Conservation (phyloP, 164 flowering plant genomes). For the Nymphaea colorata region DNA sequence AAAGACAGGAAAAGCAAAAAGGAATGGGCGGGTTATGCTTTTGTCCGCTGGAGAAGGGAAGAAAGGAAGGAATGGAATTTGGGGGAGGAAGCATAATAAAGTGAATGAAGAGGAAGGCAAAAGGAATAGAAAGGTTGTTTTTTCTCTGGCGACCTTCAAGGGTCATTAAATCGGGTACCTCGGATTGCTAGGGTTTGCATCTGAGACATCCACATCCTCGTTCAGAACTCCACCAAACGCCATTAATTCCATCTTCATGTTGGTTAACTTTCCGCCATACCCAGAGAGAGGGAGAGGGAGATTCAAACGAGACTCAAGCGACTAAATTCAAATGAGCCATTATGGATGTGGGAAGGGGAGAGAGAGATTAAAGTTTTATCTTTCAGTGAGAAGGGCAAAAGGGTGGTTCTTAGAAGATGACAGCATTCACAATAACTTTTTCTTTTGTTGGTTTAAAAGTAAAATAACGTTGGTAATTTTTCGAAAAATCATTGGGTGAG, state of each 20-base stretch:
- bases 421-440: no score
- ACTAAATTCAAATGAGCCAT: no score
- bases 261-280: no score
- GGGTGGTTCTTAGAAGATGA: no score
- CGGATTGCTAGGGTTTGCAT: slow-evolving; percentile 10
- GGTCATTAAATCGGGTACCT: slow-evolving; percentile 9
- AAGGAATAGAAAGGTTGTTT: background rate
- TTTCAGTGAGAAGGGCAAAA: no score
- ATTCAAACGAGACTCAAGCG: no score
- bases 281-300: no score
- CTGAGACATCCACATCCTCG: slow-evolving; percentile 19
- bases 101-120: background rate
- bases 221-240: slow-evolving; percentile 12
- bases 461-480: no score
- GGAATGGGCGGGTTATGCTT: background rate
- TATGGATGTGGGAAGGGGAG: no score
- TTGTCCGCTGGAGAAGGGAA: background rate
- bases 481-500: no score
- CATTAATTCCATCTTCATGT: slow-evolving; percentile 5
- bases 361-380: no score
- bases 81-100: slow-evolving; percentile 1
- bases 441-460: no score
- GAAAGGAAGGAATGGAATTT: slow-evolving; percentile 1
- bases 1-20: background rate
- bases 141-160: background rate